Base-by-base conservation (phyloP, 2,329 filamentous ascomycete genomes). In the Paracorniculantispora psalliotae region DNA sequence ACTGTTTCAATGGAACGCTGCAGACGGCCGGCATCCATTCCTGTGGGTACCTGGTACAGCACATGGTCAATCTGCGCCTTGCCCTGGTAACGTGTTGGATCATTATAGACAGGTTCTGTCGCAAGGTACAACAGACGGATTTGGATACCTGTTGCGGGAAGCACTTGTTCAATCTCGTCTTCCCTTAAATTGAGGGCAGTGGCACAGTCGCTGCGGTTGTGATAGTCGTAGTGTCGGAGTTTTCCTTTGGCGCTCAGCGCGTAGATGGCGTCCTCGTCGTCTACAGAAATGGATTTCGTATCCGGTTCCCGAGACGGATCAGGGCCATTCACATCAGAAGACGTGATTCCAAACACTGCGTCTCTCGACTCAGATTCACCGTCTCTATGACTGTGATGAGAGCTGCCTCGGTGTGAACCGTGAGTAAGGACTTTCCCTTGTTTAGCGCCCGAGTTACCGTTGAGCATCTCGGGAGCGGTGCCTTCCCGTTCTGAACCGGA, bases 1-100 rank as follows among this genome's bases (percentile, higher is more conserved):
- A 61, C 54, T 2, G 52, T 33, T 15, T 60, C 61, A 3, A 62
- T 39, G 39, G 61, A 58, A 12, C 52, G 58, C 58, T 53, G 58
- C 25, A 62, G 53, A 10, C 61, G 58, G 23, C 3, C 41, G 8
- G 43, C 37, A 23, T 62, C 59, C 25, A 61, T 52, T 15, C 19
- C 44, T 3, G 23, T 4, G 9, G 61, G 61, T 2, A 62, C 48
- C 1, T 51, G 28, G 59, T 62, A 62, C 4, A 44, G n/a, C 9
- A 60, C 57, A 48, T 62, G 61, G 21, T 57, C 48, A 5, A 50
- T 30, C 9, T 61, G 49, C 9, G 60, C 44, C 30, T 51, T 44
- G 19, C 60, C 60, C n/a, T 41, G 26, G 57, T 56, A 61, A 17
- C 57, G 57, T 19, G 23, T 23, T 19, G 57, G n/a, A n/a, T 61